phyloP scores from a whole-genome alignment of 257 asterid genomes.

The Petunia axillaris region DNA sequence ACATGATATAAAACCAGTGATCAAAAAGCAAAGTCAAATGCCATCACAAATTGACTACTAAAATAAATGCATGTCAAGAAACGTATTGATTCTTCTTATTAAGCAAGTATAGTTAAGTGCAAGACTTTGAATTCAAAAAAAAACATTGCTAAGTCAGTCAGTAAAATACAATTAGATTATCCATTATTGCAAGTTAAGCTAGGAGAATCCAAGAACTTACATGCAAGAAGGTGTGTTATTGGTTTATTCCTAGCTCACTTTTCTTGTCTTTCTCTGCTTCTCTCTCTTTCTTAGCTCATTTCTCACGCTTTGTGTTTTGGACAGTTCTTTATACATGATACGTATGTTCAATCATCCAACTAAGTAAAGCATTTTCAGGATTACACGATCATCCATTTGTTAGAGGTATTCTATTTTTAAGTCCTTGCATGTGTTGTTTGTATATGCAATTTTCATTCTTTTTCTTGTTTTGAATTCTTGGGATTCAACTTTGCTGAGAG shows the following conservation, averaged over 20 bases:
- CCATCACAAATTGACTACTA: background rate
- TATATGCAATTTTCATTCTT: background rate
- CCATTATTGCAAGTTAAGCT: constrained; percentile 17
- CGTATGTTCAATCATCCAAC: constrained; percentile 25
- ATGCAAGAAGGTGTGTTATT: constrained; percentile 18
- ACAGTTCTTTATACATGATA: background rate
- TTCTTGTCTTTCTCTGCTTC: constrained; percentile 7
- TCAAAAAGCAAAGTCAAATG: constrained; percentile 26
- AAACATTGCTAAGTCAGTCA: constrained; percentile 20
- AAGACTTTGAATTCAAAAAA: constrained; percentile 18
- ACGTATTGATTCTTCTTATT: constrained; percentile 43
- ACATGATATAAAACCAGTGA: constrained; percentile 56
- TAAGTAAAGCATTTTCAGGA: constrained; percentile 14
- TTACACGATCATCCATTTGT: constrained; percentile 24
- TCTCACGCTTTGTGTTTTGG: background rate
- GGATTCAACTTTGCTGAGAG: background rate
- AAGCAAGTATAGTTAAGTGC: constrained; percentile 6
- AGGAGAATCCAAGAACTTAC: constrained; percentile 18
- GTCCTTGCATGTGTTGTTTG: background rate
- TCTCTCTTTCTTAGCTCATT: constrained; percentile 20
- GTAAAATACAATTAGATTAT: background rate
- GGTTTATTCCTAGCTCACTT: constrained; percentile 20
- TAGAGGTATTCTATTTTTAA: constrained; percentile 19
- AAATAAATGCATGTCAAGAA: constrained; percentile 27
- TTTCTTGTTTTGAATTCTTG: background rate